phyloP scores from a whole-genome alignment of 345 rosid genomes.

The Odontarrhena argentea region DNA sequence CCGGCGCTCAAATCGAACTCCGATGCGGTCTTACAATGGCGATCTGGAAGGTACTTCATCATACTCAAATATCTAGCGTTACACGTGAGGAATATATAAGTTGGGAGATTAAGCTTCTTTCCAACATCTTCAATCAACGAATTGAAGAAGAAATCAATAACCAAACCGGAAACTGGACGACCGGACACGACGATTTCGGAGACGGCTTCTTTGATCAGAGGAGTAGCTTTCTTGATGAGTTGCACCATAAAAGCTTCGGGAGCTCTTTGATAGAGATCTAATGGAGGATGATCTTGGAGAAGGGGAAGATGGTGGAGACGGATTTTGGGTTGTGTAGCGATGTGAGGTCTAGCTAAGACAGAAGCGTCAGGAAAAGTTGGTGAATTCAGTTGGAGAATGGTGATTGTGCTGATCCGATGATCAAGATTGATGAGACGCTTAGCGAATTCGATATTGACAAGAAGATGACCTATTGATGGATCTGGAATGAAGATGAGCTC shows the following conservation, averaged over 20 bases:
- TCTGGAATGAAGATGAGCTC: constrained; percentile 41
- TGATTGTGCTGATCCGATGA: constrained; percentile 43
- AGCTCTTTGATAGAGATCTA: constrained; percentile 35
- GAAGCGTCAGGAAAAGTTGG: constrained; percentile 34
- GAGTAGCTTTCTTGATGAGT: constrained; percentile 25
- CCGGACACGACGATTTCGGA: constrained; percentile 17
- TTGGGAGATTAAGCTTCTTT: constrained; percentile 43
- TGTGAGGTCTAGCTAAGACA: constrained; percentile 37
- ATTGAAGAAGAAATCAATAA: constrained; percentile 53
- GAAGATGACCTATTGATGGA: constrained; percentile 50
- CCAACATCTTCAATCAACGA: constrained; percentile 46
- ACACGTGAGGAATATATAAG: constrained; percentile 50
- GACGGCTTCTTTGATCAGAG: constrained; percentile 22
- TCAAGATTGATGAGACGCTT: constrained; percentile 45
- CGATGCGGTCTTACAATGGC: constrained; percentile 37
- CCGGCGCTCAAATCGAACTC: constrained; percentile 30
- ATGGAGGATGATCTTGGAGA: constrained; percentile 32
- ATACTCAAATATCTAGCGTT: constrained; percentile 47
- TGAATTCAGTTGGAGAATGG: constrained; percentile 23
- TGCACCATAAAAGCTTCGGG: constrained; percentile 35
- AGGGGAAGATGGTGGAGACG: constrained; percentile 33
- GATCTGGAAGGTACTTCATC: constrained; percentile 42
- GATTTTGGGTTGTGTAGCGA: constrained; percentile 38
- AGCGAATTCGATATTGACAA: constrained; percentile 53
- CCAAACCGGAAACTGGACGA: constrained; percentile 33